Base-by-base conservation (phyloP, 2,329 filamentous ascomycete genomes). In the Ophiostoma novo-ulmi region DNA sequence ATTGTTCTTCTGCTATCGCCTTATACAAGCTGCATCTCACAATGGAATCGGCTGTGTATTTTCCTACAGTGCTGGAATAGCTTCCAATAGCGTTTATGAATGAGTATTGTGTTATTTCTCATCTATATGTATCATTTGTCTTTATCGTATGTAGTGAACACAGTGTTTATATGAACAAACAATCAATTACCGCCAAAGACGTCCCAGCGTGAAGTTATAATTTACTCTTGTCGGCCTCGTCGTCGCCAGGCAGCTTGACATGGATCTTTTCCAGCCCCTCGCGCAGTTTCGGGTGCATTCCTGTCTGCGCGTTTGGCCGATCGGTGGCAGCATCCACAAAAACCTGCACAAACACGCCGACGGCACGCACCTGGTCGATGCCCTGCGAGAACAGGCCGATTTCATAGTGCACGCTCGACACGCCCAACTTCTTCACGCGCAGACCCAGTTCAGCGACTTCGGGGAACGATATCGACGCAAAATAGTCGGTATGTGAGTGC, bases 391-490 rank as follows among this genome's bases (percentile, higher is more conserved):
- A 98, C 1, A 98, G 84, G 0, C 89, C 95, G 71, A 97, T 87
- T 78, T 98, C 94, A 77, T 97, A 98, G 14, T 88, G 91, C 10
- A 97, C 93, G 76, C 93, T 97, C 36, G 91, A 93, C 75, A 88
- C 91, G 4, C 94, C 93, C 8, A 98, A 84, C 79, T 90, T 94
- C 75, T 90, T 91, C 48, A 97, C 93, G 14, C 93, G 86, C 63
- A 98, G 80, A 0, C 89, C 92, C 5, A 97, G 84, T 75, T 97
- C 92, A 0, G 96, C 86, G 3, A 93, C 84, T 48, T 90, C 89
- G 0, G 94, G 94, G 76, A 94, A 97, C 3, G 89, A 87, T 61
- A 95, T 88, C 0, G 91, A 90, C 0, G 89, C 87, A 77, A 97
- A 92, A 80, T 92, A 97, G 81, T 97, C 90, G 76, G 90, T 94